Conservation (phyloP, 2,329 filamentous ascomycete species). For the Fusarium poae region DNA sequence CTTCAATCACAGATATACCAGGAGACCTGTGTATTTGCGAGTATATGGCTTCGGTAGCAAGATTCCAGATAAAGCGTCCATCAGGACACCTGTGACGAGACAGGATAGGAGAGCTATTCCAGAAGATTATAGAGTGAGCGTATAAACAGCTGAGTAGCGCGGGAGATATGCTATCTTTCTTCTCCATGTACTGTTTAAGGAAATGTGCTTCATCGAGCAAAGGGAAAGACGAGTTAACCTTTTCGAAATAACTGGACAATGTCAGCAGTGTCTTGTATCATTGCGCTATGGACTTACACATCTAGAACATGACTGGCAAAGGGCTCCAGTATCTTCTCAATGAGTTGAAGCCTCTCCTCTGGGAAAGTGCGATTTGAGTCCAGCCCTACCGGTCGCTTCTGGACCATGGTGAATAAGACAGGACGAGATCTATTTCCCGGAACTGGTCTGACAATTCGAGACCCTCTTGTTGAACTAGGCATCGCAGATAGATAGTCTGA, state of each 20-base stretch:
- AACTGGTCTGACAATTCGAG: conserved; percentile 50
- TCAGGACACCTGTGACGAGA: conserved; percentile 65
- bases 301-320: conserved; percentile 64
- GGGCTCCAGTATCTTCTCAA: conserved; percentile 71
- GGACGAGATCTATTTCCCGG: conserved; percentile 53
- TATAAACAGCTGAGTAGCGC: conserved; percentile 69
- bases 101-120: conserved; percentile 63
- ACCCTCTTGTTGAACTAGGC: conserved; percentile 48
- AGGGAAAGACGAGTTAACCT: conserved; percentile 71
- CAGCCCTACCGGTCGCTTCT: conserved; percentile 60
- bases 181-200: conserved; percentile 59
- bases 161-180: conserved; percentile 65
- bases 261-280: conserved; percentile 4
- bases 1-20: conserved; percentile 69
- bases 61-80: conserved; percentile 71
- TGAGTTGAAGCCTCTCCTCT: conserved; percentile 64
- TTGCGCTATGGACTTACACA: conserved; percentile 52
- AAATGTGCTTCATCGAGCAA: conserved; percentile 69
- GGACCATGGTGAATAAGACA: conserved; percentile 62
- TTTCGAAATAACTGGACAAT: conserved; percentile 39
- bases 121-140: conserved; percentile 69
- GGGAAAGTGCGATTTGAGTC: conserved; percentile 55
- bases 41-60: conserved; percentile 70
- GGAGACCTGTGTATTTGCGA: conserved; percentile 70
- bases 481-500: conserved; percentile 66